Percentiles rank a stretch among this genome's conserved stretches.
These are phyloP conservation scores for Macrolepiota dolichaula DNA, from an alignment of 768 basidiomycete species.

Conservation along the genomic window DNA sequence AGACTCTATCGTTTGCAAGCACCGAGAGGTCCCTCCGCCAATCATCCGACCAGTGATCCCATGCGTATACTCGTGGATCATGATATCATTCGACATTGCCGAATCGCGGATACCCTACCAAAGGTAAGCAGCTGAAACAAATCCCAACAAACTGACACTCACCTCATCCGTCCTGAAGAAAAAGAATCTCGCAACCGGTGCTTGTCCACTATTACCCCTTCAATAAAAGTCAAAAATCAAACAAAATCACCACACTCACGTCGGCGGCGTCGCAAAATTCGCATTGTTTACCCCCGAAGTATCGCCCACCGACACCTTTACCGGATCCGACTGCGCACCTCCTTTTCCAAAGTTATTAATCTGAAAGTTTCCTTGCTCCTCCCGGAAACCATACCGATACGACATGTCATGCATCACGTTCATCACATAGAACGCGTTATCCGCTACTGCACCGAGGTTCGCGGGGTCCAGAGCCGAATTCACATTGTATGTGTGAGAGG, in stretches of 20 bases:
- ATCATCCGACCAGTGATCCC: conserved; percentile 47
- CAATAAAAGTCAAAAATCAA: conserved; percentile 15
- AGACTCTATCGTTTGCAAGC: conserved; percentile 60
- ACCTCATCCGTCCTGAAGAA: neutral
- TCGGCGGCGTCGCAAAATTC: conserved; percentile 36
- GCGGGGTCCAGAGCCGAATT: neutral
- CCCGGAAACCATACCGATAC: conserved; percentile 47
- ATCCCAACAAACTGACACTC: neutral
- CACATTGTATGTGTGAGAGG: neutral
- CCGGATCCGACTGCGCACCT: conserved; percentile 45
- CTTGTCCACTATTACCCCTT: neutral
- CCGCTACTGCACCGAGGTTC: conserved; percentile 49
- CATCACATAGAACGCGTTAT: conserved; percentile 54
- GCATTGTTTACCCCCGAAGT: conserved; percentile 39
- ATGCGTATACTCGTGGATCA: conserved; percentile 48
- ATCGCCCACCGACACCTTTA: conserved; percentile 49
- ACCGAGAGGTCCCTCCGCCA: conserved; percentile 55
- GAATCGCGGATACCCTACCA: conserved; percentile 50
- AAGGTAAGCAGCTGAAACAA: neutral
- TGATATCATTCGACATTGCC: conserved; percentile 58
- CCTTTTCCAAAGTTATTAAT: conserved; percentile 27
- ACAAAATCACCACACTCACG: conserved; percentile 27
- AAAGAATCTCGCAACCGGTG: neutral
- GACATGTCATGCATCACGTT: conserved; percentile 53
- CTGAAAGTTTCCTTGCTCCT: conserved; percentile 23